Evolutionary conservation across 2,329 filamentous ascomycete species (phyloP).

Genomic region (Trichoderma atroviride): DNA sequence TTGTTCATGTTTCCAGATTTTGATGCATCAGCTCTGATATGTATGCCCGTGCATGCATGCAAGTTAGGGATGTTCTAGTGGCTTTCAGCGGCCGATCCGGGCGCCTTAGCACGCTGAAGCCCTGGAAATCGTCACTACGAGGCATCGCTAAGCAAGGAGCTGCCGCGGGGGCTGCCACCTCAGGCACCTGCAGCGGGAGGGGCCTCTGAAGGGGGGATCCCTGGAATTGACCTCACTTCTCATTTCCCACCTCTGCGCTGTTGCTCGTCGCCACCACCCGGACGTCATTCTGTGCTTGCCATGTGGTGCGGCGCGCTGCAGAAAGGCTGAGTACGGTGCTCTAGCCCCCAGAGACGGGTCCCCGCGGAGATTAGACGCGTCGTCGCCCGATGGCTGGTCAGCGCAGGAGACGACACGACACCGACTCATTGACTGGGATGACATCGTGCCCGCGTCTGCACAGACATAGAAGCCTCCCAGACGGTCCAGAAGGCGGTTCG

Average conservation of each 20-base stretch:
- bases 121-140: background rate
- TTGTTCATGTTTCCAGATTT: background rate
- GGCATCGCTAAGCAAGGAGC: slow-evolving; percentile 1
- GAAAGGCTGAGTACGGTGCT: slow-evolving; percentile 21
- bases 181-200: background rate
- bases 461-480: background rate
- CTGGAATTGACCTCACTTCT: slow-evolving; percentile 8
- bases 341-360: slow-evolving; percentile 10
- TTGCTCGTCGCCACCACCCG: slow-evolving; percentile 6
- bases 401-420: background rate
- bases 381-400: slow-evolving; percentile 6
- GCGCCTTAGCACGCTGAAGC: background rate
- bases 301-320: slow-evolving; percentile 19
- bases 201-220: background rate
- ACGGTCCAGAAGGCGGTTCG: background rate
- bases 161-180: background rate
- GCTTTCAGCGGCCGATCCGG: background rate
- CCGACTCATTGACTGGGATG: slow-evolving; percentile 8
- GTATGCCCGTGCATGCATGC: background rate
- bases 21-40: background rate
- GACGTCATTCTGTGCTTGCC: slow-evolving; percentile 3
- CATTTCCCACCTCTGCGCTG: slow-evolving; percentile 15
- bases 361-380: slow-evolving; percentile 20
- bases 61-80: background rate
- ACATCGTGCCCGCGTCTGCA: slow-evolving; percentile 4